These are phyloP conservation scores for Melastoma candidum DNA, from an alignment of 441 rosid species.

Conservation along the genomic window DNA sequence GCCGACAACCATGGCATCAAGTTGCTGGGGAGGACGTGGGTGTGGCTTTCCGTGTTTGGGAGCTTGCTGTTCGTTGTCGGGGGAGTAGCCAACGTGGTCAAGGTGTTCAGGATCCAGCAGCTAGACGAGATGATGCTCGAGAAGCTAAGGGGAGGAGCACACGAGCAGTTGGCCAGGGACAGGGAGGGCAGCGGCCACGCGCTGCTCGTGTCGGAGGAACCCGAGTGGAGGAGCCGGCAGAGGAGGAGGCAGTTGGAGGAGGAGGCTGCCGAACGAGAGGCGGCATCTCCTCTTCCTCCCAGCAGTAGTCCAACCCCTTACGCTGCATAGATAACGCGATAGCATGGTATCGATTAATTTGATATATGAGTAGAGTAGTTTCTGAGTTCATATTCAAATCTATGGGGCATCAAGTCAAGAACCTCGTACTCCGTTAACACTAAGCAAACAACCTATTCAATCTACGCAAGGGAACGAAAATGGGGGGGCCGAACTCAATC, in stretches of 20 bases:
- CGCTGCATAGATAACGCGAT: neutral
- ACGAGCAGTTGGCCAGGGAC: slow-evolving; percentile 31
- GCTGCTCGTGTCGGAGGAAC: slow-evolving; percentile 40
- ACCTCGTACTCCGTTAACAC: neutral
- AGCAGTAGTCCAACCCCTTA: slow-evolving; percentile 32
- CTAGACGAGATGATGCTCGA: slow-evolving; percentile 40
- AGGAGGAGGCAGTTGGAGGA: slow-evolving; percentile 24
- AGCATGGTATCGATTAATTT: too few relatives aligned
- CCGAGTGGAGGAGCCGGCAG: slow-evolving; percentile 28
- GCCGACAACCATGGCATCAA: slow-evolving; percentile 28
- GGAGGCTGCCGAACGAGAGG: slow-evolving; percentile 13
- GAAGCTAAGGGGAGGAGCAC: slow-evolving; percentile 72
- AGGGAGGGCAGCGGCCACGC: slow-evolving; percentile 38
- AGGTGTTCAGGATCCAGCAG: slow-evolving; percentile 67
- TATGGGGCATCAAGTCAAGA: too few relatives aligned
- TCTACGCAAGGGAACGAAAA: neutral
- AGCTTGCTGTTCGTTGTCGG: slow-evolving; percentile 37
- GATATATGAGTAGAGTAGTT: too few relatives aligned
- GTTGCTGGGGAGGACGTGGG: slow-evolving; percentile 39
- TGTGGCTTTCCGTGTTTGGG: slow-evolving; percentile 49
- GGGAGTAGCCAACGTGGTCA: slow-evolving; percentile 53
- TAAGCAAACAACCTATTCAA: slow-evolving; percentile 9
- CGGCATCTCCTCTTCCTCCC: slow-evolving; percentile 7
- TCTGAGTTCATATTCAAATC: slow-evolving; percentile 10
- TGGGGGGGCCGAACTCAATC: slow-evolving; percentile 37